A percentile compares a stretch with the other conserved stretches of the same genome.
Evolutionary conservation across 2,329 filamentous ascomycete genomes (phyloP).

Genomic region (Harringtonia lauricola): DNA sequence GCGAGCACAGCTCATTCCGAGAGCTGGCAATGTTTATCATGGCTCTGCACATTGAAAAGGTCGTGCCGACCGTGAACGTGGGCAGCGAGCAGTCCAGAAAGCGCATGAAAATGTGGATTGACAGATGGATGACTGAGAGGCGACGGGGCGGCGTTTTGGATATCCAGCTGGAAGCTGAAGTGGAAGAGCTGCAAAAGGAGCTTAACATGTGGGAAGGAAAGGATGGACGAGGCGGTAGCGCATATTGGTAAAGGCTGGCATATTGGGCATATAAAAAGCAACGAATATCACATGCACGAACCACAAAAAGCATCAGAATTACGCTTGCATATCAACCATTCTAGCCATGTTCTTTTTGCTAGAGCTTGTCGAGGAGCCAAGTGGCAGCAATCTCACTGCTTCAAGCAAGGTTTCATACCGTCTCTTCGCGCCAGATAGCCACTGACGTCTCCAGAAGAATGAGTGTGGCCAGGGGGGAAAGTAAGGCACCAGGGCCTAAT

Average conservation of each 20-base stretch:
- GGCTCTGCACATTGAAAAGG: constrained; percentile 71
- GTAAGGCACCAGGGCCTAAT: no score
- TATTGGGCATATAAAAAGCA: no score
- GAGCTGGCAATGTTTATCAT: constrained; percentile 93
- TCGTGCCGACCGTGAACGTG: constrained; percentile 88
- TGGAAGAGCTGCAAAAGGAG: constrained; percentile 17
- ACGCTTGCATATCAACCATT: no score
- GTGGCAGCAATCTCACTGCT: no score
- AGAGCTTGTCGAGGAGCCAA: no score
- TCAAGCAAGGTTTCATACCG: no score
- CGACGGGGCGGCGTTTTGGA: constrained; percentile 41
- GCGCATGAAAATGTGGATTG: constrained; percentile 55
- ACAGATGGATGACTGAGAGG: constrained; percentile 50
- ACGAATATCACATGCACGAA: no score
- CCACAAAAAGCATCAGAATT: no score
- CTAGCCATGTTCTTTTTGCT: no score
- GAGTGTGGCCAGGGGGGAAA: no score
- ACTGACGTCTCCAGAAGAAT: no score
- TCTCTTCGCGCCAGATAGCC: no score
- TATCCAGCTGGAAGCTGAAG: constrained; percentile 27
- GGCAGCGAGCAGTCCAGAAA: constrained; percentile 45
- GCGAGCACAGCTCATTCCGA: constrained; percentile 88
- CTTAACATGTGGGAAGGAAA: constrained; percentile 26
- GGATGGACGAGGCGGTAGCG: constrained; percentile 26
- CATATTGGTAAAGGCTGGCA: constrained; percentile 24